Evolutionary conservation across 2,329 filamentous ascomycete genomes (phyloP).

Genomic region (Fusarium sp.): DNA sequence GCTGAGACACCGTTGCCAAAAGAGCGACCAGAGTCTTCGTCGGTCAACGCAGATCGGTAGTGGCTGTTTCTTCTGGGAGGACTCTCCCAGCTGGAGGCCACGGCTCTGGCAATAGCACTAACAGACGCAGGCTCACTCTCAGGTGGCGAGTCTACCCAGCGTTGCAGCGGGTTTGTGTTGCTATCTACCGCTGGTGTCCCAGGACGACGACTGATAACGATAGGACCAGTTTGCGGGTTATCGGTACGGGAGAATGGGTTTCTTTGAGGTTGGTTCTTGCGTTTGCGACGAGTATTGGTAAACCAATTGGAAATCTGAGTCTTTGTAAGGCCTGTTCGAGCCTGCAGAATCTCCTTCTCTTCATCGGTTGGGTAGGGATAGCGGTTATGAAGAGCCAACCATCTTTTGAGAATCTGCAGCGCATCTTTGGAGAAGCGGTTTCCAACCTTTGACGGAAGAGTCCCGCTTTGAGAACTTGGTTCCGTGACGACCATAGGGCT

Average conservation of each 20-base stretch:
- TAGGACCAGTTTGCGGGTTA: conserved; percentile 61
- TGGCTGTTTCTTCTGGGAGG: background rate
- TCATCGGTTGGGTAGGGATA: background rate
- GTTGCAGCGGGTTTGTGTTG: background rate
- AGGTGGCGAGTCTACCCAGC: background rate
- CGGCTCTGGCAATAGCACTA: background rate
- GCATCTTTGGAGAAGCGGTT: background rate
- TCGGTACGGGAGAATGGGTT: background rate
- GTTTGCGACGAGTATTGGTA: background rate
- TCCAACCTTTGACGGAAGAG: background rate
- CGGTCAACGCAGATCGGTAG: background rate
- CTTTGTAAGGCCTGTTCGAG: background rate
- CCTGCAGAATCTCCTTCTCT: background rate
- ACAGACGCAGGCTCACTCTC: background rate
- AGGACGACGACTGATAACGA: conserved; percentile 51
- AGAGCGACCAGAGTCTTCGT: background rate
- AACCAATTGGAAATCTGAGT: background rate
- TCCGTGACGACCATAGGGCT: background rate
- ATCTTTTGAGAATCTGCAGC: background rate
- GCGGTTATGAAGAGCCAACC: background rate
- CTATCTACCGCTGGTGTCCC: background rate
- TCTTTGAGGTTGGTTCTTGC: background rate
- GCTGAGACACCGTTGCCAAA: background rate
- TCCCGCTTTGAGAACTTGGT: no score
- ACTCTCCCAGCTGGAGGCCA: background rate